phyloP scores from a whole-genome alignment of 2,329 filamentous ascomycete genomes.

The Xylaria sp. region DNA sequence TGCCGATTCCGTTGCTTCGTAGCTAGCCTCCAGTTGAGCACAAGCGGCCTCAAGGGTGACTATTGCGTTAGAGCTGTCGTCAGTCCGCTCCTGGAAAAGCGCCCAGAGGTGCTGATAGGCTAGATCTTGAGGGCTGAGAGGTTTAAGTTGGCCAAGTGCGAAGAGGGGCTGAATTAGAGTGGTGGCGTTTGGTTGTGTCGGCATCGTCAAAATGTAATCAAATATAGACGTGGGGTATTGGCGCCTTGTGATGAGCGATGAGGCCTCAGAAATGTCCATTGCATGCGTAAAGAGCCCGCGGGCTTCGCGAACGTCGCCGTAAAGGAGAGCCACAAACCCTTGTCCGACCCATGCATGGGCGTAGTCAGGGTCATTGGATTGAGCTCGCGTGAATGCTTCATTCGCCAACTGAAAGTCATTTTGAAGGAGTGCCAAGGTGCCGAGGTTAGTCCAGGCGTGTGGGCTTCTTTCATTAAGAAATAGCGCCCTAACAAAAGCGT shows the following conservation, averaged over 20 bases:
- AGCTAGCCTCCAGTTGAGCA: conserved; percentile 78
- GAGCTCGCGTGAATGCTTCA: conserved; percentile 87
- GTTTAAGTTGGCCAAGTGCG: conserved; percentile 82
- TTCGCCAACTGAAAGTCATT: conserved; percentile 89
- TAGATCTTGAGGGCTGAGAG: conserved; percentile 76
- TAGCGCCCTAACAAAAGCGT: conserved; percentile 91
- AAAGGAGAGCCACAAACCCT: conserved; percentile 82
- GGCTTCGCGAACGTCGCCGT: conserved; percentile 80
- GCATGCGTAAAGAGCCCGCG: conserved; percentile 90
- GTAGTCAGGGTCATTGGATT: conserved; percentile 94
- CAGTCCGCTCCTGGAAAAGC: conserved; percentile 83
- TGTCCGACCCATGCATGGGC: conserved; percentile 95
- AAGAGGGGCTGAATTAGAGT: conserved; percentile 88
- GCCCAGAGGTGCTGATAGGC: conserved; percentile 81
- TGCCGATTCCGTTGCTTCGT: conserved; percentile 83
- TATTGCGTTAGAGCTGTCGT: conserved; percentile 73
- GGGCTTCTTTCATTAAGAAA: conserved; percentile 90
- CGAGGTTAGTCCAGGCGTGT: conserved; percentile 90
- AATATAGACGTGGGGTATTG: conserved; percentile 86
- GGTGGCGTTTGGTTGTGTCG: conserved; percentile 62
- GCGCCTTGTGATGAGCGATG: conserved; percentile 76
- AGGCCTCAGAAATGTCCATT: conserved; percentile 88
- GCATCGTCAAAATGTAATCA: conserved; percentile 76
- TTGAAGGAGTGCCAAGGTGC: conserved; percentile 84
- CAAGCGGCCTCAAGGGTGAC: conserved; percentile 74